These are phyloP conservation scores for Nemania abortiva DNA, from an alignment of 2,329 filamentous ascomycete species.

Conservation along the genomic window DNA sequence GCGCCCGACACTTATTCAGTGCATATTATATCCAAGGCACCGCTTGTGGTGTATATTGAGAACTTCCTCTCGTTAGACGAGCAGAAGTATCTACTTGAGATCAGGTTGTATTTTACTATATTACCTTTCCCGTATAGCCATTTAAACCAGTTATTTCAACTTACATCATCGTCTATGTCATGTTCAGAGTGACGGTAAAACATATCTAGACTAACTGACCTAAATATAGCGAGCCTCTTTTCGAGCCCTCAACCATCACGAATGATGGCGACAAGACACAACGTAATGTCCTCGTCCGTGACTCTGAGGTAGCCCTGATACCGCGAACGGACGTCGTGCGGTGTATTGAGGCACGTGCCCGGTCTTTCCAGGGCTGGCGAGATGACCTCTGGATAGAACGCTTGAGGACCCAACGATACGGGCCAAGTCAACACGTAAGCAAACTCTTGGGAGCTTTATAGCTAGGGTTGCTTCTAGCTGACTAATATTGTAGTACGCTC, in stretches of 20 bases:
- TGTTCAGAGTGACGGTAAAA: constrained; percentile 1
- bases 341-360: constrained; percentile 42
- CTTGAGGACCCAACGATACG: constrained; percentile 64
- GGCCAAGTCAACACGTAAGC: constrained; percentile 56
- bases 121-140: background rate
- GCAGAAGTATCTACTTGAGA: constrained; percentile 61
- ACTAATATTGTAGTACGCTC: constrained; percentile 54
- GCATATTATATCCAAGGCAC: constrained; percentile 62
- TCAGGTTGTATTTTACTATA: constrained; percentile 57
- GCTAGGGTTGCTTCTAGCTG: background rate
- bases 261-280: constrained; percentile 59
- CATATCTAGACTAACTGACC: constrained; percentile 15
- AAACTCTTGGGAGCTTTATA: background rate
- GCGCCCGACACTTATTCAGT: constrained; percentile 58
- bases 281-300: constrained; percentile 59
- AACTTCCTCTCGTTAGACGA: constrained; percentile 62
- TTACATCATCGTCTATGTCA: constrained; percentile 2
- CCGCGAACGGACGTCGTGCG: constrained; percentile 58
- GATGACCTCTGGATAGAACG: constrained; percentile 65
- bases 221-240: constrained; percentile 59
- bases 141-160: background rate
- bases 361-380: constrained; percentile 64
- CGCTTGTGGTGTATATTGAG: constrained; percentile 67
- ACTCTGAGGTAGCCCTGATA: constrained; percentile 65
- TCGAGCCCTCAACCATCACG: constrained; percentile 64